Conservation (phyloP, 345 rosid genomes). For the Trapa bicornis region DNA sequence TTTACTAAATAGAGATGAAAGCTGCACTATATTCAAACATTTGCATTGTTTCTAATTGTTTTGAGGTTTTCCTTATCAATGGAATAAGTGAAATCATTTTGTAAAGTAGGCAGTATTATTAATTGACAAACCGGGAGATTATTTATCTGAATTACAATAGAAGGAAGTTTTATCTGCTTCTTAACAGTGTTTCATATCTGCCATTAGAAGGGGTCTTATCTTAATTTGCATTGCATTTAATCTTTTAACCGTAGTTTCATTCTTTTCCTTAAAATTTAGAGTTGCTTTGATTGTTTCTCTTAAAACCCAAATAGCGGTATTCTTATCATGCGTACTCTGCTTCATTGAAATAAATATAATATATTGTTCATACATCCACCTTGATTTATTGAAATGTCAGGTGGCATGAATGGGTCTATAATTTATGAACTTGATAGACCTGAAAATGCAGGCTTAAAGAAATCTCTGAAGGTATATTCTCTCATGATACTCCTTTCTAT, state of each 20-base stretch:
- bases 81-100: no score
- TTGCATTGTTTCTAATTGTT: background rate
- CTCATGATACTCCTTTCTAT: background rate
- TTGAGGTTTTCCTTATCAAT: no score
- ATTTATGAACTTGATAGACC: conserved; percentile 80
- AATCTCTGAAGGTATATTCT: conserved; percentile 50
- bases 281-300: background rate
- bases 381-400: conserved; percentile 21
- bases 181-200: background rate
- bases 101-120: no score
- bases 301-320: background rate
- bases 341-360: background rate
- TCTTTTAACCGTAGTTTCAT: background rate
- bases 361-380: background rate
- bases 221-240: background rate
- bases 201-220: background rate
- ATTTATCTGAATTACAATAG: background rate
- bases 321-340: background rate
- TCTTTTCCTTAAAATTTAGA: no score
- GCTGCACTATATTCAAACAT: background rate
- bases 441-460: conserved; percentile 78
- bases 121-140: no score
- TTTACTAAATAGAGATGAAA: background rate
- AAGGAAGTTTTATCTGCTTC: background rate
- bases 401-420: conserved; percentile 91